Evolutionary conservation across 352 stramenopile species (phyloP).

Genomic region (Globisporangium spinosum): DNA sequence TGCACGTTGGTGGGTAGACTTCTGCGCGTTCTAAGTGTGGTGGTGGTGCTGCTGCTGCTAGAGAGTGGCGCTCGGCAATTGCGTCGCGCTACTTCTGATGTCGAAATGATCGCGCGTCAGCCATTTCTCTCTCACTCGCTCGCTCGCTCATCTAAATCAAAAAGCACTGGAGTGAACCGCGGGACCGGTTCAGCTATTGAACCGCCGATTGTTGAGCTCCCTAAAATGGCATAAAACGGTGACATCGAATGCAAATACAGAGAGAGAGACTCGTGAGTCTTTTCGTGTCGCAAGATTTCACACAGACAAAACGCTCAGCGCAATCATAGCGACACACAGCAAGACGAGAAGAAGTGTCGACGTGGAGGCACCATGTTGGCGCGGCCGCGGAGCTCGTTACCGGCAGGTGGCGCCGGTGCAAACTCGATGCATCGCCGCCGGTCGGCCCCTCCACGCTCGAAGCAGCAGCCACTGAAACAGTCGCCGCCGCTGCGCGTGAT

Average conservation of each 20-base stretch:
- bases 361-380: constrained; percentile 1
- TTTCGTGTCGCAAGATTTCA: constrained; percentile 4
- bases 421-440: neutral
- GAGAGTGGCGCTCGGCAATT: neutral
- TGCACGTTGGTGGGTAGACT: neutral
- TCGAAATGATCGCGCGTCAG: constrained; percentile 7
- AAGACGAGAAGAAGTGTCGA: neutral
- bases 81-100: neutral
- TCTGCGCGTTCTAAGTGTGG: neutral
- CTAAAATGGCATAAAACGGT: neutral
- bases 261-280: neutral
- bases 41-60: neutral
- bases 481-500: constrained; percentile 32
- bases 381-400: constrained; percentile 1
- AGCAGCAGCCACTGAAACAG: neutral
- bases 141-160: neutral
- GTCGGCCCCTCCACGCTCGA: neutral
- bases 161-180: constrained; percentile 3
- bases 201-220: neutral
- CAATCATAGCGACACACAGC: neutral
- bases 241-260: neutral
- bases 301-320: neutral
- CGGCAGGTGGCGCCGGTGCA: neutral
- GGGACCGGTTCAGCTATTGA: neutral
- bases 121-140: constrained; percentile 4